Conservation (phyloP, 805 yeast species). For the Schizosaccharomyces octosporus region DNA sequence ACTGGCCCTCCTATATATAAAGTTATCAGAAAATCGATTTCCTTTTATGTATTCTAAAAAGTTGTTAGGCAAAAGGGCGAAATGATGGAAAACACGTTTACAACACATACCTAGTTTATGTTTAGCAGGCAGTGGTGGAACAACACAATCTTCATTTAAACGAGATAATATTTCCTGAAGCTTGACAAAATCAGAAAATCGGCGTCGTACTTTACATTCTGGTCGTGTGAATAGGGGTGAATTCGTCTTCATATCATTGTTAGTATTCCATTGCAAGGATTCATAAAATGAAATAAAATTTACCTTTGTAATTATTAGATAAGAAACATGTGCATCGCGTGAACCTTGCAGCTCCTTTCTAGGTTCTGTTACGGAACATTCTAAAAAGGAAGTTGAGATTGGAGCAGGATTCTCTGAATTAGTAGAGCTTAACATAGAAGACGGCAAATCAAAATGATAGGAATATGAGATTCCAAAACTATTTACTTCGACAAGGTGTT, state of each 20-base stretch:
- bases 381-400: not conserved
- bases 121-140: conserved; percentile 88
- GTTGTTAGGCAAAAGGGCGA: not conserved
- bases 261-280: not conserved
- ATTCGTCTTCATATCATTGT: conserved; percentile 18
- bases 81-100: not conserved
- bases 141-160: conserved; percentile 63
- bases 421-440: not conserved
- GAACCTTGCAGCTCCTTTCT: conserved; percentile 42
- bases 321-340: conserved; percentile 54
- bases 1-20: conserved; percentile 58
- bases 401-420: not conserved
- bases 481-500: no score
- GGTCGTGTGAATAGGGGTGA: conserved; percentile 28
- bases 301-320: conserved; percentile 20
- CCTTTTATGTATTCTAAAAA: conserved; percentile 61
- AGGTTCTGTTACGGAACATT: conserved; percentile 20
- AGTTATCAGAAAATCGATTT: conserved; percentile 65
- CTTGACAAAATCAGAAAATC: conserved; percentile 70
- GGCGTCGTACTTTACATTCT: conserved; percentile 35
- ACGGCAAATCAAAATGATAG: no score
- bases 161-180: conserved; percentile 47
- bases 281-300: not conserved
- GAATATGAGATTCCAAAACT: no score
- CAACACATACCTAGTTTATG: conserved; percentile 28